Conservation (phyloP, 208 protist species). For the Trypanosoma theileri region DNA sequence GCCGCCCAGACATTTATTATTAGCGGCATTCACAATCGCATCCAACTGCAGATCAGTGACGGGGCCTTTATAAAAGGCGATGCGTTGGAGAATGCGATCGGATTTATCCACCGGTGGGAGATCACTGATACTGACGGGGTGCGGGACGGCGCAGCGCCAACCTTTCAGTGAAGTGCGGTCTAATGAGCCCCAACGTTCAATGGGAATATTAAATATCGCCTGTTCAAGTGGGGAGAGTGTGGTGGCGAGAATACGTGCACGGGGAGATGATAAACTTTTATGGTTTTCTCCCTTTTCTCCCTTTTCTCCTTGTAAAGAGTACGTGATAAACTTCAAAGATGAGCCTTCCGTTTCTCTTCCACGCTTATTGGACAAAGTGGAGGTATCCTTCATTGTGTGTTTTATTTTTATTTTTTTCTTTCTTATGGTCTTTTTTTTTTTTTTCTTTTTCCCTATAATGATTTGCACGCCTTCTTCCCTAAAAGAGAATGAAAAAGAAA, state of each 20-base stretch:
- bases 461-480: too few species aligned
- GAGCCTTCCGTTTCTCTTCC: neutral
- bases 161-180: conserved; percentile 25
- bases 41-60: conserved; percentile 61
- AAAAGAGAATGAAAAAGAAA: too few species aligned
- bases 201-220: conserved; percentile 34
- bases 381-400: neutral
- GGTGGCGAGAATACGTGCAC: conserved; percentile 23
- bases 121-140: conserved; percentile 9
- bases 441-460: neutral
- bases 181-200: conserved; percentile 33
- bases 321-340: conserved; percentile 22
- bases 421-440: neutral
- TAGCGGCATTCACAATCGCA: conserved; percentile 87
- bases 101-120: conserved; percentile 23
- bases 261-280: neutral
- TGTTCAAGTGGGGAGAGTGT: conserved; percentile 32
- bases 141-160: conserved; percentile 21
- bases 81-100: conserved; percentile 30
- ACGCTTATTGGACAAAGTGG: neutral
- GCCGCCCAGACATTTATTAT: conserved; percentile 55
- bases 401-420: neutral
- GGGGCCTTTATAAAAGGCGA: conserved; percentile 42
- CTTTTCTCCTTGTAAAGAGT: conserved; percentile 3
- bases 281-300: neutral